Percentiles rank a stretch among this genome's conserved stretches.
Conservation (phyloP, 164 flowering plant genomes). For the Warburgia ugandensis region DNA sequence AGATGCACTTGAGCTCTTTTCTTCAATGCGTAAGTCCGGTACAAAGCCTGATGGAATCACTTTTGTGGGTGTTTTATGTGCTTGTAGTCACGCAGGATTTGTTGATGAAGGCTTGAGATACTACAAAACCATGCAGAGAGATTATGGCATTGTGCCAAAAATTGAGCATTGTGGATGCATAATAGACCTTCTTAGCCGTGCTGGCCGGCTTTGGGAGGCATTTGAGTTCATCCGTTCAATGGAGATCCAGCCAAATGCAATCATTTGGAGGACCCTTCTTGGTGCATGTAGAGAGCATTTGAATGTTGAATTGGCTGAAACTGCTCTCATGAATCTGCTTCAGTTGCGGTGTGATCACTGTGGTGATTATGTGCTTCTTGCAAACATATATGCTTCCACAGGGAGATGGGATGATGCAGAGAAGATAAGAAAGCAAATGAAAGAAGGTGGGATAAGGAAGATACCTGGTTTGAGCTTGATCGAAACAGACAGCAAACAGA, state of each 20-base stretch:
- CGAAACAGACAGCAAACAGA: too few relatives aligned
- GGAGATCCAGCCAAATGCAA: slow-evolving; percentile 52
- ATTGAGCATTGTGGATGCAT: slow-evolving; percentile 67
- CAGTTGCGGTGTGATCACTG: slow-evolving; percentile 44
- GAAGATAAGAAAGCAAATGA: slow-evolving; percentile 60
- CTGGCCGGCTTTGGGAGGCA: slow-evolving; percentile 52
- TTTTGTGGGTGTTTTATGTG: slow-evolving; percentile 51
- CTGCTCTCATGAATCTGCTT: slow-evolving; percentile 41
- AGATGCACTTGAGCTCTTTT: slow-evolving; percentile 35
- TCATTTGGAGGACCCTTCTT: slow-evolving; percentile 69
- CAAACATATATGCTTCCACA: slow-evolving; percentile 52
- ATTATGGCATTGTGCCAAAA: slow-evolving; percentile 49
- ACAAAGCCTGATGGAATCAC: slow-evolving; percentile 53
- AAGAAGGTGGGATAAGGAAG: too few relatives aligned
- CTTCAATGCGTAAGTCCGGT: slow-evolving; percentile 31
- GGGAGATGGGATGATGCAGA: slow-evolving; percentile 59
- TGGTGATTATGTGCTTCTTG: slow-evolving; percentile 59
- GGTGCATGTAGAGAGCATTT: slow-evolving; percentile 62
- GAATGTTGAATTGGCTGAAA: slow-evolving; percentile 48
- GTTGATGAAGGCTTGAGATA: slow-evolving; percentile 47
- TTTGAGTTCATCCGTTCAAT: slow-evolving; percentile 44
- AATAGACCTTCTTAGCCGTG: slow-evolving; percentile 69
- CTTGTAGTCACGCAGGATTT: slow-evolving; percentile 63
- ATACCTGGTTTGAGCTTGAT: too few relatives aligned
- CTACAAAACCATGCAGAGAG: slow-evolving; percentile 40